Percentiles rank a stretch among this genome's conserved stretches.
Conservation (phyloP, 1,284 basidiomycete genomes). For the Malassezia vespertilionis region DNA sequence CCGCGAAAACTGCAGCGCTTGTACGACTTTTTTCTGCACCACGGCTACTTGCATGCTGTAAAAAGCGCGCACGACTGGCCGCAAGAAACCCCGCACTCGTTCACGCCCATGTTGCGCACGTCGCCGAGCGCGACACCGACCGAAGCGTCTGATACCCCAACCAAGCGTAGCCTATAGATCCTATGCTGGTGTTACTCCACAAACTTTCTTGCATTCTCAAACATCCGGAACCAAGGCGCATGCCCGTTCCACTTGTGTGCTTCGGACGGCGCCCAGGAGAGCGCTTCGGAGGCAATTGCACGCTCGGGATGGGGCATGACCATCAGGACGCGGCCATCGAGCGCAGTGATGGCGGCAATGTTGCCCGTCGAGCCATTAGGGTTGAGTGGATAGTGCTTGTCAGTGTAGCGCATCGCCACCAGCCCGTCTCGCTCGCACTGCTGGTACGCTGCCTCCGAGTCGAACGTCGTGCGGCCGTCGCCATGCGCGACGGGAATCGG, state of each 20-base stretch:
- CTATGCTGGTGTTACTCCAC: slow-evolving; percentile 23
- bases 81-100: background rate
- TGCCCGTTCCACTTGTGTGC: slow-evolving; percentile 49
- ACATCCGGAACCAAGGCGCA: slow-evolving; percentile 90
- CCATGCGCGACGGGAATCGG: slow-evolving; percentile 93
- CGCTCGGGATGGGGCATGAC: slow-evolving; percentile 70
- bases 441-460: slow-evolving; percentile 15
- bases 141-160: background rate
- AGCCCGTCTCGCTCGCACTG: slow-evolving; percentile 18
- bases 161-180: background rate
- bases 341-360: slow-evolving; percentile 76
- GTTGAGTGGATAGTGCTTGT: slow-evolving; percentile 53
- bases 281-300: slow-evolving; percentile 36
- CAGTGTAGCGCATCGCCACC: slow-evolving; percentile 37
- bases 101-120: background rate
- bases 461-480: slow-evolving; percentile 75
- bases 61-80: slow-evolving; percentile 2
- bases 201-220: slow-evolving; percentile 66
- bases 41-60: slow-evolving; percentile 31
- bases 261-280: slow-evolving; percentile 41
- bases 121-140: background rate
- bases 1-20: slow-evolving; percentile 42
- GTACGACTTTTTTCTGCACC: slow-evolving; percentile 41
- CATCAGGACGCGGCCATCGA: slow-evolving; percentile 73
- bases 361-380: slow-evolving; percentile 84